phyloP scores from a whole-genome alignment of 257 asterid genomes.

The Solanum dulcamara region DNA sequence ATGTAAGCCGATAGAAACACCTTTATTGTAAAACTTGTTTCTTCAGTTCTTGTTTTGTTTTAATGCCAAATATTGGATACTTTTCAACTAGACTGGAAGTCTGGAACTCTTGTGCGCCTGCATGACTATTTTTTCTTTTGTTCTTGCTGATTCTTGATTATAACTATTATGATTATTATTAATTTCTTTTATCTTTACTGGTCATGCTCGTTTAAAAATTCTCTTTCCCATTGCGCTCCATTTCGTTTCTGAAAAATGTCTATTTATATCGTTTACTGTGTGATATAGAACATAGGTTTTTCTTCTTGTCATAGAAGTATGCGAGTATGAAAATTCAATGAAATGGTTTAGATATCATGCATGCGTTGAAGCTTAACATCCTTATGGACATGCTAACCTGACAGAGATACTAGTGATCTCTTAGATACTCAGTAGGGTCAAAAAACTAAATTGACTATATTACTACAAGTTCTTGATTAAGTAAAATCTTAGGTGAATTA shows the following conservation, averaged over 20 bases:
- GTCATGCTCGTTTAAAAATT: neutral
- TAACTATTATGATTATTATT: neutral
- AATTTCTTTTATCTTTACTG: neutral
- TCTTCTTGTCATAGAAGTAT: neutral
- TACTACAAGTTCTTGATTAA: neutral
- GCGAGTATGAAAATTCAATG: neutral
- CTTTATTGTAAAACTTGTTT: neutral
- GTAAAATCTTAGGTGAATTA: neutral
- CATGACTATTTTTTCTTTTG: neutral
- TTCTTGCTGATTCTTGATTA: neutral
- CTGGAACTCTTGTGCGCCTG: neutral
- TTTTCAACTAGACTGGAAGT: neutral
- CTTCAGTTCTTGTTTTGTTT: neutral
- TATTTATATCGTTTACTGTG: neutral
- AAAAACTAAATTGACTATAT: neutral
- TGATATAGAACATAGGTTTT: neutral
- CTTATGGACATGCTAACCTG: neutral
- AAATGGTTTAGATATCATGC: neutral
- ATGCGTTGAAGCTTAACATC: neutral
- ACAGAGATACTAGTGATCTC: neutral
- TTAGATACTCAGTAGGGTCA: neutral
- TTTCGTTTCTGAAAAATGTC: neutral
- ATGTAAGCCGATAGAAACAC: neutral
- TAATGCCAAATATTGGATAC: neutral
- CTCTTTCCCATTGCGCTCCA: neutral